These are phyloP conservation scores for Leccinum fuscescens DNA, from an alignment of 1,284 basidiomycete genomes.

Conservation along the genomic window DNA sequence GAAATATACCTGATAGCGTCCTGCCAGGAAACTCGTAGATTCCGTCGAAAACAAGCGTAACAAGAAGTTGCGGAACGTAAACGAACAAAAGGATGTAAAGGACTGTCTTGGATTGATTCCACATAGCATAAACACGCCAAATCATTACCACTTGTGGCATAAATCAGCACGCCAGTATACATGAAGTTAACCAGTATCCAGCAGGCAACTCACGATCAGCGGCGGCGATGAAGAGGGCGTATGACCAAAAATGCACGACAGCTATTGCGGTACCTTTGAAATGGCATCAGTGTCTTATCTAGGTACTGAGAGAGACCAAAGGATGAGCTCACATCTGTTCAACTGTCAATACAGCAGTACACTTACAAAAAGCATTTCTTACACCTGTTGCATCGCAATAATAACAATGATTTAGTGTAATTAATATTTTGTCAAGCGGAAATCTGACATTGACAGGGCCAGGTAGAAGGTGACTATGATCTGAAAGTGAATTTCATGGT, in stretches of 20 bases:
- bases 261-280: conserved; percentile 8
- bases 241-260: conserved; percentile 9
- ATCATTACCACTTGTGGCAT: conserved; percentile 14
- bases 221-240: conserved; percentile 11
- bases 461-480: conserved; percentile 6
- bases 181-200: too few relatives aligned
- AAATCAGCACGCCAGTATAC: background rate
- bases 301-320: background rate
- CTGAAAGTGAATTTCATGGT: background rate
- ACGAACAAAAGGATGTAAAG: conserved; percentile 11
- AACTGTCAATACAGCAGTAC: background rate
- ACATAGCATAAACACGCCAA: conserved; percentile 16
- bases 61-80: background rate
- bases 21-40: conserved; percentile 4
- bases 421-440: background rate
- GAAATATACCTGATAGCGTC: conserved; percentile 4
- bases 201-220: conserved; percentile 8
- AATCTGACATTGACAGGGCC: conserved; percentile 3
- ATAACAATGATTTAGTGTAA: background rate
- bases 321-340: conserved; percentile 6
- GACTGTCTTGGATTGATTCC: conserved; percentile 6
- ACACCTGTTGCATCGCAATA: background rate
- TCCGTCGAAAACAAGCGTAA: conserved; percentile 6
- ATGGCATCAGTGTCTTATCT: background rate
- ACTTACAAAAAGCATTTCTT: background rate